These are phyloP conservation scores for Themeda triandra DNA, from an alignment of 176 grass and related monocot genomes.

Conservation along the genomic window DNA sequence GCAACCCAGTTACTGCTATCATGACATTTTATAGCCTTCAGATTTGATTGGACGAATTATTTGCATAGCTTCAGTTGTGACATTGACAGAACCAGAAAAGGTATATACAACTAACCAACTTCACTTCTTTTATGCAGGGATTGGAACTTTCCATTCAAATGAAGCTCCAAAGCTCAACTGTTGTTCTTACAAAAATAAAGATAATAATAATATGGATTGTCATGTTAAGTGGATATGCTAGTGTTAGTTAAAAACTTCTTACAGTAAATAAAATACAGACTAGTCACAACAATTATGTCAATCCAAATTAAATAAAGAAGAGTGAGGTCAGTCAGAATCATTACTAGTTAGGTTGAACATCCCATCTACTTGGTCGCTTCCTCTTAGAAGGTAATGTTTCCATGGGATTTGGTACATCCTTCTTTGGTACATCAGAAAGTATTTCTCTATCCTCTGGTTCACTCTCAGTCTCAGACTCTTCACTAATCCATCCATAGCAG, in stretches of 20 bases:
- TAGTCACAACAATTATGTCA: not conserved
- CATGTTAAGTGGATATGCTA: not conserved
- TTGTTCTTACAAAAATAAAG: not conserved
- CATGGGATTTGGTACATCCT: not conserved
- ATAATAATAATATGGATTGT: not conserved
- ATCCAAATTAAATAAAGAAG: not conserved
- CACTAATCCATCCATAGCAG: conserved; percentile 25
- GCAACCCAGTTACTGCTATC: not conserved
- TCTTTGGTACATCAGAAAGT: not conserved
- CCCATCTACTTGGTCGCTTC: conserved; percentile 22
- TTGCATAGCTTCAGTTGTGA: not conserved
- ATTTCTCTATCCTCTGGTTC: not conserved
- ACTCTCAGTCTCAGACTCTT: conserved; percentile 4
- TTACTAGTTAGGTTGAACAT: not conserved
- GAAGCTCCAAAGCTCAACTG: not conserved
- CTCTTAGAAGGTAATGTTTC: conserved; percentile 12
- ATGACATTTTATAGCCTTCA: not conserved
- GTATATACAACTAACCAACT: not conserved
- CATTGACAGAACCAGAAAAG: not conserved
- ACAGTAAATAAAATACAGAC: not conserved
- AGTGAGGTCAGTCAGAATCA: not conserved
- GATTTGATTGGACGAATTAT: not conserved
- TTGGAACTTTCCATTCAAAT: not conserved
- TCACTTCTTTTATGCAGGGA: not conserved
- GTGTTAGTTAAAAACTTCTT: not conserved